A percentile compares a stretch with the other conserved stretches of the same genome.
Conservation (phyloP, 2,329 filamentous ascomycete genomes). For the Exophiala alcalophila region DNA sequence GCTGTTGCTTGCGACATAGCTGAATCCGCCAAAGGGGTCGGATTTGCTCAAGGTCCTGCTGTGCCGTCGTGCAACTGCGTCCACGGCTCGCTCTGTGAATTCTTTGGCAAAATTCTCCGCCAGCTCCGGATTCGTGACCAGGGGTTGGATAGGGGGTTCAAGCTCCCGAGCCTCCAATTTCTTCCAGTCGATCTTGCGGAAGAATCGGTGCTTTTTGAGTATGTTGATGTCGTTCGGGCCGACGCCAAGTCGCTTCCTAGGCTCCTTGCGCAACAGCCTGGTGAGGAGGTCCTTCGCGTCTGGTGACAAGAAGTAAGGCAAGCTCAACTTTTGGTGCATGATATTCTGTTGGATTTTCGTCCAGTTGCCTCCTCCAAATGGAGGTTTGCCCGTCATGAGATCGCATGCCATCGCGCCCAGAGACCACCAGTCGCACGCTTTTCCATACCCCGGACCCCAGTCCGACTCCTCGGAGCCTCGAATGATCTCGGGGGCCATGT, state of each 20-base stretch:
- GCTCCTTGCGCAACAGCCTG: constrained; percentile 86
- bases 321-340: constrained; percentile 79
- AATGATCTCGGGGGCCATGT: constrained; percentile 97
- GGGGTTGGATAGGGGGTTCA: constrained; percentile 82
- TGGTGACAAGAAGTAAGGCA: constrained; percentile 86
- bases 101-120: constrained; percentile 96
- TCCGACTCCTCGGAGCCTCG: constrained; percentile 61
- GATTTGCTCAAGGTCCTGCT: constrained; percentile 32
- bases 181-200: constrained; percentile 94
- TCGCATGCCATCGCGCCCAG: constrained; percentile 90
- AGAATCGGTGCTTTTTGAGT: constrained; percentile 93
- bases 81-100: constrained; percentile 62
- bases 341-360: constrained; percentile 96
- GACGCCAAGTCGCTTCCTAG: constrained; percentile 80
- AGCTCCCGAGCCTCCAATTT: constrained; percentile 77
- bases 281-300: constrained; percentile 94
- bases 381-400: constrained; percentile 85
- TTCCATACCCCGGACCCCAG: constrained; percentile 62
- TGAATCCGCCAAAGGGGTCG: constrained; percentile 49
- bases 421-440: constrained; percentile 98
- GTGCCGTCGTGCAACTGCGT: constrained; percentile 27
- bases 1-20: constrained; percentile 49
- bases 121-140: constrained; percentile 92
- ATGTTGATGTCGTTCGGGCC: constrained; percentile 83
- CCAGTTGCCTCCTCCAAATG: constrained; percentile 86